These are phyloP conservation scores for Lactifluus piperatus DNA, from an alignment of 768 basidiomycete genomes.

Conservation along the genomic window DNA sequence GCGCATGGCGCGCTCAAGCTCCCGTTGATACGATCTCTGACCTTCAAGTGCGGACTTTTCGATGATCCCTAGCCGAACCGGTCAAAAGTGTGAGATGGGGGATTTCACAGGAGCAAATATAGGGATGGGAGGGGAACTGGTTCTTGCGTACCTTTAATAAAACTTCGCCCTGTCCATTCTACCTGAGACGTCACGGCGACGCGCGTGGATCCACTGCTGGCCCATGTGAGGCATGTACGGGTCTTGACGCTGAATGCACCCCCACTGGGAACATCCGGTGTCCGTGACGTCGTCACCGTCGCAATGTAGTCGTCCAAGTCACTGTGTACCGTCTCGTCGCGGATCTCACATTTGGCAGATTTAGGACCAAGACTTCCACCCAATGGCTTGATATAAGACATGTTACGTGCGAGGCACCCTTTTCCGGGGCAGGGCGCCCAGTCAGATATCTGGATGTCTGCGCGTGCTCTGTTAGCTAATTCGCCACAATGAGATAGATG, in stretches of 20 bases:
- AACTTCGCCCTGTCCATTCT: conserved; percentile 94
- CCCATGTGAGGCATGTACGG: conserved; percentile 92
- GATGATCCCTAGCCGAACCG: conserved; percentile 65
- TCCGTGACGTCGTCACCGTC: conserved; percentile 82
- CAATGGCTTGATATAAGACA: conserved; percentile 95
- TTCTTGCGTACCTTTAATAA: conserved; percentile 74
- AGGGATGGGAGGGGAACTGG: not conserved
- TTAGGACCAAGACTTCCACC: conserved; percentile 84
- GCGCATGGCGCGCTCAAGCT: conserved; percentile 79
- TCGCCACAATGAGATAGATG: not conserved
- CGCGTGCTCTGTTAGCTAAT: not conserved
- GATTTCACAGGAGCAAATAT: not conserved
- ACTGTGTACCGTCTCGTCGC: conserved; percentile 70
- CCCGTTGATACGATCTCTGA: conserved; percentile 78
- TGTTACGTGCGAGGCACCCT: conserved; percentile 72
- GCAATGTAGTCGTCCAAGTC: conserved; percentile 81
- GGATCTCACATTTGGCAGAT: conserved; percentile 92
- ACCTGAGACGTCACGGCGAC: conserved; percentile 86
- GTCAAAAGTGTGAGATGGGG: not conserved
- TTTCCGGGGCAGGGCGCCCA: conserved; percentile 67
- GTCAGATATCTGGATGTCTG: conserved; percentile 94
- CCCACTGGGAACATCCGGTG: conserved; percentile 93
- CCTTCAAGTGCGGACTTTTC: conserved; percentile 88
- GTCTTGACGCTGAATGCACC: conserved; percentile 92
- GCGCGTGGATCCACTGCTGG: conserved; percentile 62